Conservation (phyloP, 306 rosid genomes). For the Cicer chorassanicum region DNA sequence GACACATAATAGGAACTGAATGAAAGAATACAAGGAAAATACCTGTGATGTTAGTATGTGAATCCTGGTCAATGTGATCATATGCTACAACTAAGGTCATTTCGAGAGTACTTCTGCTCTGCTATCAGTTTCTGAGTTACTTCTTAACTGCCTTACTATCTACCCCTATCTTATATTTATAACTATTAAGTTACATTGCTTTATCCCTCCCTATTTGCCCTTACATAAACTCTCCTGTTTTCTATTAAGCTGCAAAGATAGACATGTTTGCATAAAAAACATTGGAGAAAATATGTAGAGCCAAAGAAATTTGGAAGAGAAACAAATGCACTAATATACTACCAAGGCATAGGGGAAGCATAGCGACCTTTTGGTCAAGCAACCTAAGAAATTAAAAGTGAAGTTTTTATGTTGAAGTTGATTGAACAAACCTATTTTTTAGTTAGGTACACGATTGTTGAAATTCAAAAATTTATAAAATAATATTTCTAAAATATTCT, state of each 20-base stretch:
- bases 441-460: not conserved
- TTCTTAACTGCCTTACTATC: not conserved
- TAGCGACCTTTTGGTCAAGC: not conserved
- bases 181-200: not conserved
- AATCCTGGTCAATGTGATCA: not conserved
- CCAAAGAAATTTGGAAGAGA: slow-evolving; percentile 12
- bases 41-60: not conserved
- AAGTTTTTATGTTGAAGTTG: slow-evolving; percentile 13
- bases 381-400: not conserved
- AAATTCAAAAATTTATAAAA: slow-evolving; percentile 6
- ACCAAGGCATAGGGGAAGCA: not conserved
- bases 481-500: slow-evolving; percentile 4
- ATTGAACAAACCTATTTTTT: not conserved
- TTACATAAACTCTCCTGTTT: not conserved
- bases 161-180: not conserved
- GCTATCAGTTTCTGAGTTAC: not conserved
- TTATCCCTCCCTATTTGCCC: not conserved
- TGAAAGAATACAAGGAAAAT: not conserved
- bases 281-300: not conserved
- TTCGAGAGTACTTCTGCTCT: not conserved
- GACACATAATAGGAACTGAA: not conserved
- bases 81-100: not conserved
- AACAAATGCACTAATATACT: not conserved
- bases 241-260: not conserved
- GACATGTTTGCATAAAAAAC: not conserved